These are phyloP conservation scores for Cichorium intybus DNA, from an alignment of 140 eudicot genomes.

Conservation along the genomic window DNA sequence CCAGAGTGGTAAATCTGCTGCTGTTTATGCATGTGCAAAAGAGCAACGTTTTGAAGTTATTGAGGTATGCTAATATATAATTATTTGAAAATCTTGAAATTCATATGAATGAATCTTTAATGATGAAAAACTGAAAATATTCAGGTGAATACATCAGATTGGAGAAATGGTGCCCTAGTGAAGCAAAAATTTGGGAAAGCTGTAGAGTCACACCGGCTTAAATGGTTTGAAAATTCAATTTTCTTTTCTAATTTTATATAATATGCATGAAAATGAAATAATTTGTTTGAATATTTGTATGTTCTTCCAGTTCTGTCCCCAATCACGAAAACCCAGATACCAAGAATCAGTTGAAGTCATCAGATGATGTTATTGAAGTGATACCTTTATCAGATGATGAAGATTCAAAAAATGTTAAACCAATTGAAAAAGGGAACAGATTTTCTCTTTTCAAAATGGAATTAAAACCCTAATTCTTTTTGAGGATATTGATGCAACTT, in stretches of 20 bases:
- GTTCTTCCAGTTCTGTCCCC: too few relatives aligned
- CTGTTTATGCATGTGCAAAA: constrained; percentile 92
- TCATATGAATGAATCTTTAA: background rate
- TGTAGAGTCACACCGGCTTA: constrained; percentile 84
- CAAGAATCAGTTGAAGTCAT: constrained; percentile 40
- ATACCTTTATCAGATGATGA: constrained; percentile 54
- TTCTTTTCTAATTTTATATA: too few relatives aligned
- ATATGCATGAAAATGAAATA: too few relatives aligned
- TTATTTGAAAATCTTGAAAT: background rate
- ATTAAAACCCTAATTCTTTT: too few relatives aligned
- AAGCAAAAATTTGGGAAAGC: constrained; percentile 95
- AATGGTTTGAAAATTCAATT: constrained; percentile 47
- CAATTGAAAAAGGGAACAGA: constrained; percentile 17
- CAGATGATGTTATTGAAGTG: constrained; percentile 44
- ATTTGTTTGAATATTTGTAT: too few relatives aligned
- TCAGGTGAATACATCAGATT: too few relatives aligned
- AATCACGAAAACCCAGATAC: constrained; percentile 33
- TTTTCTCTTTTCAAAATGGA: too few relatives aligned
- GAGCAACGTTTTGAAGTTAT: constrained; percentile 94
- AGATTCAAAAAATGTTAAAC: constrained; percentile 30
- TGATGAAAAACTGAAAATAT: too few relatives aligned
- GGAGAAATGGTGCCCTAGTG: constrained; percentile 91
- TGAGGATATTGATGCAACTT: too few relatives aligned
- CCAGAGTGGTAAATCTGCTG: constrained; percentile 98
- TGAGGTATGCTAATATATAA: constrained; percentile 50